A percentile compares a stretch with the other conserved stretches of the same genome.
Evolutionary conservation across 352 stramenopile species (phyloP).

Genomic region (Globisporangium nagaii): DNA sequence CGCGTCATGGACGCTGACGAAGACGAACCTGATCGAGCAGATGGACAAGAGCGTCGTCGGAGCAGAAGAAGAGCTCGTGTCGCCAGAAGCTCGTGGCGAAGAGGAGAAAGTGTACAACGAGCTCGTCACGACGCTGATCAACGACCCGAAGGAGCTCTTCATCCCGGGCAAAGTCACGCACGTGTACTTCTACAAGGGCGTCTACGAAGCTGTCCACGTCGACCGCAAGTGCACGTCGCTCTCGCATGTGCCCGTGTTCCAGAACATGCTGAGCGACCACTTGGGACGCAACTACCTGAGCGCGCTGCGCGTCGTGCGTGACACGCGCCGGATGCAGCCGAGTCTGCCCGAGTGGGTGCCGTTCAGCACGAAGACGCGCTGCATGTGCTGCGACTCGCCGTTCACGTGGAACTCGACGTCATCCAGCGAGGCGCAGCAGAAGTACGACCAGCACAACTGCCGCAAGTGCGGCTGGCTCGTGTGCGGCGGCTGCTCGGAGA

Average conservation of each 20-base stretch:
- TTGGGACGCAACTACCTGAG: conserved; percentile 76
- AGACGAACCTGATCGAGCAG: conserved; percentile 73
- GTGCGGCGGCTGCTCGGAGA: conserved; percentile 82
- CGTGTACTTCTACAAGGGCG: conserved; percentile 73
- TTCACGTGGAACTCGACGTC: conserved; percentile 90
- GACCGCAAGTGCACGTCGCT: conserved; percentile 69
- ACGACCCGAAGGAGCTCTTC: conserved; percentile 74
- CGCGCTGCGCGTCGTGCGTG: conserved; percentile 72
- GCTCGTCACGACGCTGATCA: conserved; percentile 37
- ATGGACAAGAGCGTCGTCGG: conserved; percentile 46
- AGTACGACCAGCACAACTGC: conserved; percentile 89
- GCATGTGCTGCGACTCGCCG: conserved; percentile 84
- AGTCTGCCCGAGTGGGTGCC: conserved; percentile 61
- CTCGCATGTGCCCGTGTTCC: conserved; percentile 70
- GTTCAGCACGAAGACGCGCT: conserved; percentile 80
- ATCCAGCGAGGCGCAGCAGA: conserved; percentile 84
- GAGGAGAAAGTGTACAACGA: conserved; percentile 57
- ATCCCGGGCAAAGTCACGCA: conserved; percentile 73
- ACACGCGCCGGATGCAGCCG: conserved; percentile 52
- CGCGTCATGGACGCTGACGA: conserved; percentile 64
- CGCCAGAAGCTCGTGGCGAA: conserved; percentile 23
- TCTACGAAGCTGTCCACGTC: conserved; percentile 80
- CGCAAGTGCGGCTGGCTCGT: conserved; percentile 73
- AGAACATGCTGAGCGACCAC: conserved; percentile 87
- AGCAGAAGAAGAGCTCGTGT: conserved; percentile 21